Percentiles rank a stretch among this genome's conserved stretches.
These are phyloP conservation scores for Sistotremastrum suecicum DNA, from an alignment of 768 basidiomycete genomes.

Conservation along the genomic window DNA sequence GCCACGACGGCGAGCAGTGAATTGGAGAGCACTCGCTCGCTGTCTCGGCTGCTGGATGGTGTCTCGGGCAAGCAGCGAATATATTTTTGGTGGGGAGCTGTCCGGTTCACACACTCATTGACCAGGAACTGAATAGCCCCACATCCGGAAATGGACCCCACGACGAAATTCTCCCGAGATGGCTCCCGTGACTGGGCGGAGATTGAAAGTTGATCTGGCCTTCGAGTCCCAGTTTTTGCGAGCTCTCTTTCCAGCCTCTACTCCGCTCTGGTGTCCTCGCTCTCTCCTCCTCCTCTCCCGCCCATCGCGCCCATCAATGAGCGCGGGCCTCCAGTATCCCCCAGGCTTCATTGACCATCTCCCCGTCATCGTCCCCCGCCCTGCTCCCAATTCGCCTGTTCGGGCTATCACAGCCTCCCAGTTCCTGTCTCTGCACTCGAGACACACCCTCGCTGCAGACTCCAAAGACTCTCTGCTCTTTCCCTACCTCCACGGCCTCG, in stretches of 20 bases:
- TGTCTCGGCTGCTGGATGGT: too few species aligned
- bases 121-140: not conserved
- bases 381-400: constrained; percentile 24
- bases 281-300: constrained; percentile 9
- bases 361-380: constrained; percentile 19
- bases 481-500: constrained; percentile 80
- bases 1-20: too few species aligned
- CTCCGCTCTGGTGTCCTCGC: not conserved
- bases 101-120: too few species aligned
- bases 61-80: too few species aligned
- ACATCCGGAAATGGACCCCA: not conserved
- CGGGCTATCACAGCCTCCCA: constrained; percentile 27
- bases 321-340: constrained; percentile 12
- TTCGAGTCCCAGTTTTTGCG: not conserved
- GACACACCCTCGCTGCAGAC: constrained; percentile 45
- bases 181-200: not conserved
- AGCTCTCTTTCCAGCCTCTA: not conserved
- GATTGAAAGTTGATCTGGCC: not conserved
- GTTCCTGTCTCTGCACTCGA: constrained; percentile 48
- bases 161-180: not conserved
- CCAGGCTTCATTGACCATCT: constrained; percentile 13
- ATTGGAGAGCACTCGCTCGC: too few species aligned
- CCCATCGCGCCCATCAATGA: constrained; percentile 2
- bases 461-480: constrained; percentile 74
- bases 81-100: too few species aligned